Base-by-base conservation (phyloP, 768 basidiomycete genomes). In the Suillus discolor region DNA sequence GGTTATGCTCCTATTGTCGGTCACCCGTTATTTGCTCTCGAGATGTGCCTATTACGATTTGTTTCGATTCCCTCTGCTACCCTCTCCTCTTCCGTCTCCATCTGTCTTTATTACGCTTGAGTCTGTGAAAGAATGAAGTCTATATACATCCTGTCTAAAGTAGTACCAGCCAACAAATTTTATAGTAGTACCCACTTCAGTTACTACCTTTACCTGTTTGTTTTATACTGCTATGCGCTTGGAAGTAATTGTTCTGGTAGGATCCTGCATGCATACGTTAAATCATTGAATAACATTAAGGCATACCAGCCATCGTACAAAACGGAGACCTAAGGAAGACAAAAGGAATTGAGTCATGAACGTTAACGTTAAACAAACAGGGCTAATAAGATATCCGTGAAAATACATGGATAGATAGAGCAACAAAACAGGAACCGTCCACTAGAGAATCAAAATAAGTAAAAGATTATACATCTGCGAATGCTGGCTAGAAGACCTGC, bases 21-120 rank as follows among this genome's bases (percentile, higher is more conserved):
- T 78, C 78, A 77, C 75, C 77, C 49, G 62, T 60, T 60, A 67
- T 76, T 77, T 72, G 75, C 77, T 77, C 73, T 76, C 77, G 75
- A 78, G 75, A 75, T 78, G 75, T 68, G 72, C 72, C 70, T 70
- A 66, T 77, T 70, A 75, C 71, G 77, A 75, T 75, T 77, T 77
- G 77, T 76, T 64, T 61, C 74, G 69, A 71, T 71, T 68, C 72
- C 62, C 76, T 42, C 59, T 60, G 59, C 59, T 60, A 41, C 59
- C 41, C 9, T 42, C 61, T 68, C 66, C 68, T 70, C 68, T 66
- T 74, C 68, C 41, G 65, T 69, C 31, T 34, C 62, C 7, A 62
- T 62, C 67, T 76, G 77, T 75, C 62, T 69, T 66, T 59, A 57
- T 55, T 47, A 61, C 54, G 57, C 47, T 62, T 15, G 49, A 49